phyloP scores from a whole-genome alignment of 345 rosid species.

The Mangifera indica region DNA sequence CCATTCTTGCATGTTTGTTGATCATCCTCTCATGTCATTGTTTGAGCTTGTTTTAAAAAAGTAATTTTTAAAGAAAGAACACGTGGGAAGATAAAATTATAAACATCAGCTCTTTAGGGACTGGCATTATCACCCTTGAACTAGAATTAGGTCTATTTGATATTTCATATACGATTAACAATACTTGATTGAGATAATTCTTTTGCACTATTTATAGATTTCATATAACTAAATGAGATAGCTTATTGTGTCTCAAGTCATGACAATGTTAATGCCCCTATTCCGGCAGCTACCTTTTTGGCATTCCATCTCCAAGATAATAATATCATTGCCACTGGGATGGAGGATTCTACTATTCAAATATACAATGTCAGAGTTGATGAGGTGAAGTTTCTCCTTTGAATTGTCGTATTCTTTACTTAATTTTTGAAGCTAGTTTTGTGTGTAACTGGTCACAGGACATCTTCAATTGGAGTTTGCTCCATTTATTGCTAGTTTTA shows the following conservation, averaged over 20 bases:
- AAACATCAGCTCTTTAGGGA: neutral
- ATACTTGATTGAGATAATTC: neutral
- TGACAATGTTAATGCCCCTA: constrained; percentile 80
- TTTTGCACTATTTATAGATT: neutral
- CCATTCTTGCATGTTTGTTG: constrained; percentile 22
- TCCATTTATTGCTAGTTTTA: neutral
- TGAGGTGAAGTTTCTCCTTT: constrained; percentile 45
- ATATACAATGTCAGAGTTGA: constrained; percentile 84
- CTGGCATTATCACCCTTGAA: no score
- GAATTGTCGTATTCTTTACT: neutral
- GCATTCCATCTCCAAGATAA: constrained; percentile 90
- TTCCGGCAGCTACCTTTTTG: constrained; percentile 78
- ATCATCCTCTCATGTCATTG: neutral
- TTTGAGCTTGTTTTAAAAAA: neutral
- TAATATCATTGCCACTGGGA: constrained; percentile 79
- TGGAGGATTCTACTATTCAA: constrained; percentile 85
- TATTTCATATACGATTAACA: neutral
- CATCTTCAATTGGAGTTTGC: neutral
- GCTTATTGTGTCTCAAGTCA: constrained; percentile 25
- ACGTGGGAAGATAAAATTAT: neutral
- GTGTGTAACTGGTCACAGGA: neutral
- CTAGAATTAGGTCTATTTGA: no score
- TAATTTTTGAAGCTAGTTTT: neutral
- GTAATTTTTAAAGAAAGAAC: neutral
- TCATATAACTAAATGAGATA: constrained; percentile 5